Evolutionary conservation across 805 yeast species (phyloP), one percentile per base, ranked within the genome.

Genomic region (Brettanomyces sp.): DNA sequence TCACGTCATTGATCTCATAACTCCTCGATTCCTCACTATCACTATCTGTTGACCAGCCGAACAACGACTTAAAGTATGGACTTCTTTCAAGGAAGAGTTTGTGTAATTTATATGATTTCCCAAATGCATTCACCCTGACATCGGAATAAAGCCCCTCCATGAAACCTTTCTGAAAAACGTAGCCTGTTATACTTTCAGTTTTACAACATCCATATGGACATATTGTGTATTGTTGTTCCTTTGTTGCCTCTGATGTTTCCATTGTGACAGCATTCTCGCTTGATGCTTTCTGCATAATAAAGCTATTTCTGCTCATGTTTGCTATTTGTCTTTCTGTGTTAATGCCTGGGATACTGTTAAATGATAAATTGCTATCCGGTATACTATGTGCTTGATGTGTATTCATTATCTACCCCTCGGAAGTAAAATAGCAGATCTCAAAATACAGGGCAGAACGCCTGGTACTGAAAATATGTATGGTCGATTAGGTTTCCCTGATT

Each of bases 131-230:
- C 8, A 77, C 57, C 0, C 72, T 64, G 34, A 76, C 72, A 56
- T 76, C 80, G 1, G 74, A 68, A 47, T 74, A 73, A 2, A 64
- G 65, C 0, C 79, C 79, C 36, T 69, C 67, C 5, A 69, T 45
- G 49, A 69, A 66, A 1, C 76, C 78, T 36, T 64, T 56, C 42
- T 59, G 58, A 47, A 63, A 58, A 32, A 72, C 57, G 47, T 65
- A 67, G 21, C 60, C 65, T 3, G 56, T 46, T 6, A 51, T 32
- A 14, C 46, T 39, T 34, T 54, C 58, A 14, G 39, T 53, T 25
- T 47, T 39, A 45, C 65, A 60, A 39, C 63, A 59, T 2, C 62
- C 63, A 49, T 56, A 58, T 1, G 62, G 57, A 39, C 64, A 60
- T 5, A 33, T 36, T 14, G 14, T 23, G 22, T 35, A 35, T 12